A percentile compares a stretch with the other conserved stretches of the same genome.
Evolutionary conservation across 495 filamentous ascomycete genomes (phyloP).

Genomic region (Penicillium daleae): DNA sequence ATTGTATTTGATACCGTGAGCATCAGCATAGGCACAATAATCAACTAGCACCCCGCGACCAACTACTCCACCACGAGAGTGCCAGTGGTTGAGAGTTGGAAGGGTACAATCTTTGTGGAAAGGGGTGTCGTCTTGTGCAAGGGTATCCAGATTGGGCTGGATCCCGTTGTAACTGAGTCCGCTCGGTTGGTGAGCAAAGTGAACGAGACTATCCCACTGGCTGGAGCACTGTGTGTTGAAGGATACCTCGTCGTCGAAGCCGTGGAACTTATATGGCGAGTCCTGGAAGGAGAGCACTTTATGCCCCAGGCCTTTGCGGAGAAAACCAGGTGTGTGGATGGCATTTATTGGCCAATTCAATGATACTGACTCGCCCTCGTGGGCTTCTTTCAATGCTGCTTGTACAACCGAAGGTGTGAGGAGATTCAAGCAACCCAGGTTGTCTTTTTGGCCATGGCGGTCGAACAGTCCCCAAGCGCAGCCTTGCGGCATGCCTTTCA

Average conservation of each 20-base stretch:
- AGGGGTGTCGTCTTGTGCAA: neutral
- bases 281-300: neutral
- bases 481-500: constrained; percentile 60
- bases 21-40: constrained; percentile 1
- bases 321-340: constrained; percentile 47
- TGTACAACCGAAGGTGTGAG: constrained; percentile 56
- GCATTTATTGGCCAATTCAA: constrained; percentile 41
- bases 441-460: constrained; percentile 58
- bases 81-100: constrained; percentile 10
- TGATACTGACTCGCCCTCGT: constrained; percentile 49
- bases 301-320: constrained; percentile 49
- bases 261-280: constrained; percentile 34
- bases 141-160: neutral
- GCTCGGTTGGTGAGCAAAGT: constrained; percentile 9
- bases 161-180: constrained; percentile 17
- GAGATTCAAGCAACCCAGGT: constrained; percentile 59
- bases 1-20: neutral
- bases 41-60: constrained; percentile 17
- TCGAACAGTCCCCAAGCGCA: constrained; percentile 67
- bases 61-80: constrained; percentile 21
- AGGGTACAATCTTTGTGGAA: neutral
- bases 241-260: constrained; percentile 31
- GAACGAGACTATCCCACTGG: constrained; percentile 36
- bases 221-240: constrained; percentile 47
- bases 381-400: constrained; percentile 50